These are phyloP conservation scores for Beta macrorhiza DNA, from an alignment of 179 eudicot species.

Conservation along the genomic window DNA sequence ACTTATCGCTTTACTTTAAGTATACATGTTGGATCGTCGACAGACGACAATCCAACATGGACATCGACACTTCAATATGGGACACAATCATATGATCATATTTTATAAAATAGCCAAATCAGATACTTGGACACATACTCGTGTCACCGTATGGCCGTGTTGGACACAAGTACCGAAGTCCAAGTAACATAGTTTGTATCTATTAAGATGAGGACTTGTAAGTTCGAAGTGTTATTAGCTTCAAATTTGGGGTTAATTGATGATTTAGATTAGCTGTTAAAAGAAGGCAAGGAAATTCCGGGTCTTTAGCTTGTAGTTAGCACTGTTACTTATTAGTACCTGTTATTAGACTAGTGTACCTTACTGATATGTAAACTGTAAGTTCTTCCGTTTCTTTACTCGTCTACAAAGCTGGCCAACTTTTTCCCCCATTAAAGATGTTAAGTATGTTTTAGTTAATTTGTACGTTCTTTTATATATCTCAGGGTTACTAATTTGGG, in stretches of 20 bases:
- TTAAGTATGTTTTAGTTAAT: neutral
- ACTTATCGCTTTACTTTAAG: too few species aligned
- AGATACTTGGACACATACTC: too few species aligned
- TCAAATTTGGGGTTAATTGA: neutral
- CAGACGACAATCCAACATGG: too few species aligned
- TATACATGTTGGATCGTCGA: too few species aligned
- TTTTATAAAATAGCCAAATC: too few species aligned
- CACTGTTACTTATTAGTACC: neutral
- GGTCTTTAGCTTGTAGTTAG: neutral
- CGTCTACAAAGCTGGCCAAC: neutral
- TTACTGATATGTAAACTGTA: neutral
- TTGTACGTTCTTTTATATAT: neutral
- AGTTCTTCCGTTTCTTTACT: neutral
- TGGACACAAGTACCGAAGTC: too few species aligned
- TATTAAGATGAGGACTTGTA: neutral
- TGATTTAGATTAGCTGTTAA: neutral
- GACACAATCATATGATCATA: too few species aligned
- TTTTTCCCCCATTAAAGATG: neutral
- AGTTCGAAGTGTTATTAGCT: neutral
- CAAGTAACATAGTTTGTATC: neutral
- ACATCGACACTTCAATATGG: too few species aligned
- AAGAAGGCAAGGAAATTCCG: neutral
- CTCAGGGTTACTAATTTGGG: constrained; percentile 9
- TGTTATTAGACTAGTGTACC: neutral
- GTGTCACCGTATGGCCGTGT: too few species aligned